Conservation (phyloP, 768 basidiomycete species). For the Piloderma croceum region DNA sequence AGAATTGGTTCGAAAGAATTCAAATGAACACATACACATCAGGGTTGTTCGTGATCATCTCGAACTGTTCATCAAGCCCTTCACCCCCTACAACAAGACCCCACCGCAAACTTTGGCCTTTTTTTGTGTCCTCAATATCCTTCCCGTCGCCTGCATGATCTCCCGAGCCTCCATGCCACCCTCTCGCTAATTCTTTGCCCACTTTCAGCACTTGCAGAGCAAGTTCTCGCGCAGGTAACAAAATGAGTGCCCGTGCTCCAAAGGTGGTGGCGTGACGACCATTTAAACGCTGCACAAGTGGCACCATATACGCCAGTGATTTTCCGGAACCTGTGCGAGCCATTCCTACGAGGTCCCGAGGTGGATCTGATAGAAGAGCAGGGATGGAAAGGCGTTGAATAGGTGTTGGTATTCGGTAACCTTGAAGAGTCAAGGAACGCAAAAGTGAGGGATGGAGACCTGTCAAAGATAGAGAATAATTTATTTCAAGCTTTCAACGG, state of each 20-base stretch:
- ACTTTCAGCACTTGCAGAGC: slow-evolving; percentile 92
- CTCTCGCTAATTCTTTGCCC: slow-evolving; percentile 88
- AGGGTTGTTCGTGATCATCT: slow-evolving; percentile 89
- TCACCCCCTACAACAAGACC: slow-evolving; percentile 95
- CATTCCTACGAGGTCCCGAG: slow-evolving; percentile 95
- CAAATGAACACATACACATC: slow-evolving; percentile 66
- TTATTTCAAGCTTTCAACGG: slow-evolving; percentile 2
- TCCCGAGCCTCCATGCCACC: slow-evolving; percentile 58
- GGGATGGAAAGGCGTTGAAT: slow-evolving; percentile 93
- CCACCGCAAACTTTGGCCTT: slow-evolving; percentile 73
- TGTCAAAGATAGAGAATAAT: slow-evolving; percentile 23
- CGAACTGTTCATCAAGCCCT: slow-evolving; percentile 91
- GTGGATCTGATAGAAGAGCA: slow-evolving; percentile 73
- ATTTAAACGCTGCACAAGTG: slow-evolving; percentile 80
- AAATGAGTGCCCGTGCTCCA: slow-evolving; percentile 80
- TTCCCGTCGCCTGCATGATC: slow-evolving; percentile 73
- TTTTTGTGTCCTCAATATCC: slow-evolving; percentile 47
- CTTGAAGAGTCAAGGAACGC: slow-evolving; percentile 83
- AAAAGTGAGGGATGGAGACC: slow-evolving; percentile 81
- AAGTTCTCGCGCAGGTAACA: slow-evolving; percentile 90
- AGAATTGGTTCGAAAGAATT: slow-evolving; percentile 9
- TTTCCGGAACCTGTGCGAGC: slow-evolving; percentile 97
- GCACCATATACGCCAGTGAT: slow-evolving; percentile 92
- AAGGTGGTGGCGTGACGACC: slow-evolving; percentile 75
- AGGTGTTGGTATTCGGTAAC: slow-evolving; percentile 92